These are phyloP conservation scores for Coemansia sp. DNA, from an alignment of 192 early-diverging fungal genomes.

Conservation along the genomic window DNA sequence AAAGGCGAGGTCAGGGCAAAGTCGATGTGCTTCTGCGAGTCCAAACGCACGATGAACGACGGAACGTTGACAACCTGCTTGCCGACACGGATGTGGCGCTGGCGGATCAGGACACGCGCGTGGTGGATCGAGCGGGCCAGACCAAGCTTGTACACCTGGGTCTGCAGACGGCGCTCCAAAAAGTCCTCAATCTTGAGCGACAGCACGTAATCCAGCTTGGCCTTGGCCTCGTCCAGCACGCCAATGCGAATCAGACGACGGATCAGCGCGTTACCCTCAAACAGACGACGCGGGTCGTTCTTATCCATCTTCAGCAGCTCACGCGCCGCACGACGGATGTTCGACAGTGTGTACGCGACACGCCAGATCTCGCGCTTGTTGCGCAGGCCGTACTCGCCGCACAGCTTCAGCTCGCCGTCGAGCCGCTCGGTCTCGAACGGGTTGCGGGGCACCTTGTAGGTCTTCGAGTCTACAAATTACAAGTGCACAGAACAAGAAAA, in stretches of 20 bases:
- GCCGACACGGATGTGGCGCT: conserved; percentile 97
- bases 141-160: conserved; percentile 98
- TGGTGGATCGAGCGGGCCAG: conserved; percentile 99
- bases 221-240: conserved; percentile 96
- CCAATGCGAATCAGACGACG: conserved; percentile 97
- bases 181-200: conserved; percentile 98
- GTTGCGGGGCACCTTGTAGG: conserved; percentile 94
- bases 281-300: conserved; percentile 97
- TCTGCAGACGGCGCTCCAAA: conserved; percentile 97
- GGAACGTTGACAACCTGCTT: conserved; percentile 98
- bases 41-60: conserved; percentile 91
- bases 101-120: conserved; percentile 96
- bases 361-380: conserved; percentile 99
- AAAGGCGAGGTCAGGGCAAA: conserved; percentile 84
- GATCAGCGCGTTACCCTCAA: conserved; percentile 99
- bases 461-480: conserved; percentile 66
- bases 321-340: conserved; percentile 99
- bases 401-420: conserved; percentile 90
- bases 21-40: conserved; percentile 79
- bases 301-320: conserved; percentile 95
- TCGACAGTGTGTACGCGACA: conserved; percentile 94
- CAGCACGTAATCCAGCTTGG: conserved; percentile 99
- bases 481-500: conserved; percentile 16
- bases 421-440: conserved; percentile 97
- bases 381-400: conserved; percentile 95